Percentiles rank a stretch among this genome's conserved stretches.
Evolutionary conservation across 2,329 filamentous ascomycete species (phyloP).

Genomic region (Penicillium olsonii): DNA sequence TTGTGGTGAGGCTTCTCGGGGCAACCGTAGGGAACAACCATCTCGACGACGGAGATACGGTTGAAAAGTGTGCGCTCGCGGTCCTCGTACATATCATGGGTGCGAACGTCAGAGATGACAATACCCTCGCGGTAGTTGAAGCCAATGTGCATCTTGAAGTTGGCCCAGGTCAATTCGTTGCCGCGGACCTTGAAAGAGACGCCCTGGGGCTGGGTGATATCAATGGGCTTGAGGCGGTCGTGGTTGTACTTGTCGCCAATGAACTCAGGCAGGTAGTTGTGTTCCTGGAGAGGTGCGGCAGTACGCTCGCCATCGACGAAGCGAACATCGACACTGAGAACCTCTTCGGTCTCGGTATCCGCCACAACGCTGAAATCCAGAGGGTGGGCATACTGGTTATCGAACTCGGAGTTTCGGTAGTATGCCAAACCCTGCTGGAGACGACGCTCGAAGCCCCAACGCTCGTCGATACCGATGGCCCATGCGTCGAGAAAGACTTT

Average conservation of each 20-base stretch:
- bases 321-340: slow-evolving; percentile 30
- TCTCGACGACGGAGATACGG: slow-evolving; percentile 32
- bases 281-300: slow-evolving; percentile 23
- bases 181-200: slow-evolving; percentile 33
- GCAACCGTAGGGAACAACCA: slow-evolving; percentile 31
- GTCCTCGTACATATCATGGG: slow-evolving; percentile 30
- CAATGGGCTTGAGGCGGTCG: slow-evolving; percentile 30
- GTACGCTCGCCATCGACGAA: slow-evolving; percentile 29
- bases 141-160: slow-evolving; percentile 43
- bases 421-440: slow-evolving; percentile 38
- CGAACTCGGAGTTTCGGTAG: slow-evolving; percentile 31
- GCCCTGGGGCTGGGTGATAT: slow-evolving; percentile 31
- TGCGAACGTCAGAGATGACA: slow-evolving; percentile 52
- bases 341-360: slow-evolving; percentile 31
- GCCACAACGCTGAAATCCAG: slow-evolving; percentile 30
- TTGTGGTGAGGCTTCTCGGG: slow-evolving; percentile 30
- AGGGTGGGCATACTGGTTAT: slow-evolving; percentile 37
- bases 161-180: slow-evolving; percentile 33
- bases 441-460: slow-evolving; percentile 36
- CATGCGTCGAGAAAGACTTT: slow-evolving; percentile 39
- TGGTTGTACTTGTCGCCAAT: slow-evolving; percentile 27
- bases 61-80: slow-evolving; percentile 33
- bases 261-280: slow-evolving; percentile 32
- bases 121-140: slow-evolving; percentile 58
- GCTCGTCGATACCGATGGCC: slow-evolving; percentile 40